Percentiles rank a stretch among this genome's conserved stretches.
Evolutionary conservation across 768 basidiomycete genomes (phyloP).

Genomic region (Serendipita vermifera): DNA sequence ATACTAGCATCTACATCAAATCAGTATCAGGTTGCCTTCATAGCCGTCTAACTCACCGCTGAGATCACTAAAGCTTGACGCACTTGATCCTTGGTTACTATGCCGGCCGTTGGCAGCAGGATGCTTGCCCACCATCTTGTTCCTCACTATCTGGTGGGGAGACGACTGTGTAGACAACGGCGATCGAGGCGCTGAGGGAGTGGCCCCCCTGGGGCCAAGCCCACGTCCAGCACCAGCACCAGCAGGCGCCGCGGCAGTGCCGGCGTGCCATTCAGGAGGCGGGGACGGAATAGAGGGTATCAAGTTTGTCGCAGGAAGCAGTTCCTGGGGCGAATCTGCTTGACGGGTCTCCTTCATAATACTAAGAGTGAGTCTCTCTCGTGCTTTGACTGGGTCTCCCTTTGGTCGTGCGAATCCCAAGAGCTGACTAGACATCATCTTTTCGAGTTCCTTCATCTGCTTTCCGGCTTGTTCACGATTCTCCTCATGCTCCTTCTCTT

Average conservation of each 20-base stretch:
- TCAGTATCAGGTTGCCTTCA: not conserved
- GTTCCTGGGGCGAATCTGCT: not conserved
- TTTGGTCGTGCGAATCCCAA: conserved; percentile 41
- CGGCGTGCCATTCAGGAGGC: conserved; percentile 37
- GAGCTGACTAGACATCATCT: conserved; percentile 58
- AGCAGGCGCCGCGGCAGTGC: conserved; percentile 22
- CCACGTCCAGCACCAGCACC: not conserved
- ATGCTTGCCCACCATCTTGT: conserved; percentile 22
- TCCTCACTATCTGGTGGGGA: not conserved
- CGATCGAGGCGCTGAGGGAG: conserved; percentile 9
- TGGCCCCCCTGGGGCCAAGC: conserved; percentile 4
- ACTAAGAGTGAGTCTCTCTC: conserved; percentile 1
- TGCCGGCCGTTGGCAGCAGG: conserved; percentile 38
- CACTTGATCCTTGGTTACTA: conserved; percentile 56
- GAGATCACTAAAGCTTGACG: conserved; percentile 75
- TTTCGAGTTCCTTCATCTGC: conserved; percentile 56
- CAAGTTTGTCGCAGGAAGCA: conserved; percentile 53
- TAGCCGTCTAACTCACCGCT: conserved; percentile 45
- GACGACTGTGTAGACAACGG: too few relatives aligned
- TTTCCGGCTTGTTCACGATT: conserved; percentile 53
- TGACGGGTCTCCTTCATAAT: not conserved
- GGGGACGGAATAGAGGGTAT: conserved; percentile 74
- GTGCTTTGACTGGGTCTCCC: not conserved
- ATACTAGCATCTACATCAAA: conserved; percentile 47
- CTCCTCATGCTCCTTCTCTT: conserved; percentile 57